These are phyloP conservation scores for Microbotryum lychnidis-dioicae DNA, from an alignment of 1,284 basidiomycete genomes.

Conservation along the genomic window DNA sequence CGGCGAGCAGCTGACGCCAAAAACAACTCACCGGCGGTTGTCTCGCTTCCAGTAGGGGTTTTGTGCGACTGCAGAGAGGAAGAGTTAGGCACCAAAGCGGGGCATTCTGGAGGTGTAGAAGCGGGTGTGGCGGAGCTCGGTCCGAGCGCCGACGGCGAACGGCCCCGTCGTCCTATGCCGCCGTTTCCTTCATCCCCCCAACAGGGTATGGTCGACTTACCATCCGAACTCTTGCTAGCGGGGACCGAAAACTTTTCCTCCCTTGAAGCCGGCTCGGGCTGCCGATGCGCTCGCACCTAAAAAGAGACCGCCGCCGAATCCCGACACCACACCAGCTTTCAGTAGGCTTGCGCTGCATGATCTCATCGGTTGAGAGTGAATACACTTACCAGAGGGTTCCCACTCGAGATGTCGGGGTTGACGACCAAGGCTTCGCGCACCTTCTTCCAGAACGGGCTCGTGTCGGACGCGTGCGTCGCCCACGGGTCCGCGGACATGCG, in stretches of 20 bases:
- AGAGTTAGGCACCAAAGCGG: neutral
- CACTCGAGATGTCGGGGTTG: neutral
- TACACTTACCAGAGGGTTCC: neutral
- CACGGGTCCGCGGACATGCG: no score
- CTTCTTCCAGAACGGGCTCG: neutral
- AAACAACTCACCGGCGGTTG: no score
- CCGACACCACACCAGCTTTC: no score
- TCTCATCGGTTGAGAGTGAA: no score
- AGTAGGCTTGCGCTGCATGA: no score
- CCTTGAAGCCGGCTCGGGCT: neutral
- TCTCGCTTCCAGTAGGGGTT: slow-evolving; percentile 4
- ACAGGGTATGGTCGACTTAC: neutral
- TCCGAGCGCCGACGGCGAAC: no score
- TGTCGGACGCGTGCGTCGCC: neutral
- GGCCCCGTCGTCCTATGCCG: no score
- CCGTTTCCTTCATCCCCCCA: no score
- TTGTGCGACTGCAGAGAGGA: neutral
- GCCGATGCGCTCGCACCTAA: neutral
- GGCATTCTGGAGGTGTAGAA: neutral
- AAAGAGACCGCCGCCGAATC: no score
- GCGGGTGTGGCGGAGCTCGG: neutral
- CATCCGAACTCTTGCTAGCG: neutral
- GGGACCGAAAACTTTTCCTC: neutral
- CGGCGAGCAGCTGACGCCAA: no score
- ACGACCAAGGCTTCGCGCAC: neutral